Percentiles rank a stretch among this genome's conserved stretches.
Evolutionary conservation across 805 yeast genomes (phyloP).

Genomic region (Saturnispora hagleri): DNA sequence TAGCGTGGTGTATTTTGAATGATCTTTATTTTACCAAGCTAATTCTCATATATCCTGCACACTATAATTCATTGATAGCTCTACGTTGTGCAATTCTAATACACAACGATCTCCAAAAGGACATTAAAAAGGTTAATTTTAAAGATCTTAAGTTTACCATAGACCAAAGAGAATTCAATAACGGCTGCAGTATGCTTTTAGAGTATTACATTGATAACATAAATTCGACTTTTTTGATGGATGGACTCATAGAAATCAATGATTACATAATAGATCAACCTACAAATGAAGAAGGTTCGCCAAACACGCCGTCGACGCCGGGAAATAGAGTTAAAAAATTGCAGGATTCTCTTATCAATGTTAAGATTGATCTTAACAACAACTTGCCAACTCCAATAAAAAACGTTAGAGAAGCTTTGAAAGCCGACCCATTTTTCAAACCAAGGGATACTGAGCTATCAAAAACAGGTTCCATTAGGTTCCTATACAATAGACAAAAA

Average conservation of each 20-base stretch:
- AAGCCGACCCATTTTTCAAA: slow-evolving; percentile 23
- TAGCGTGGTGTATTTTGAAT: slow-evolving; percentile 69
- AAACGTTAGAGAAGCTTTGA: slow-evolving; percentile 2
- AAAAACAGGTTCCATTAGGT: slow-evolving; percentile 26
- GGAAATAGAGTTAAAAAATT: slow-evolving; percentile 15
- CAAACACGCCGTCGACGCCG: slow-evolving; percentile 2
- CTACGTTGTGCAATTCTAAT: slow-evolving; percentile 43
- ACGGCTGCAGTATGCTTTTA: slow-evolving; percentile 23
- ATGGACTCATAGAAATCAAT: slow-evolving; percentile 15
- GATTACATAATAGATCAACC: slow-evolving; percentile 9
- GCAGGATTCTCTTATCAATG: slow-evolving; percentile 23
- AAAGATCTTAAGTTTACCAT: slow-evolving; percentile 9
- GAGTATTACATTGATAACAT: slow-evolving; percentile 26
- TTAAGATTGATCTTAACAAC: slow-evolving; percentile 23
- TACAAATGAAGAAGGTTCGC: neutral
- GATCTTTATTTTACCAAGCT: slow-evolving; percentile 67
- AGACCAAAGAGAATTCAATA: slow-evolving; percentile 1
- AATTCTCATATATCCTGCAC: slow-evolving; percentile 62
- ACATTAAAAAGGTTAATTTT: slow-evolving; percentile 4
- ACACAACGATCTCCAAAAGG: slow-evolving; percentile 18
- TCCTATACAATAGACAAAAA: slow-evolving; percentile 24
- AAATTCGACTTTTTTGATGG: slow-evolving; percentile 19
- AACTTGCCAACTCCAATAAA: neutral
- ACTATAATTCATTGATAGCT: slow-evolving; percentile 62
- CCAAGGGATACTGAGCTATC: slow-evolving; percentile 25